Conservation (phyloP, 1,139 yeast species). For the Hyphopichia khmerensis region DNA sequence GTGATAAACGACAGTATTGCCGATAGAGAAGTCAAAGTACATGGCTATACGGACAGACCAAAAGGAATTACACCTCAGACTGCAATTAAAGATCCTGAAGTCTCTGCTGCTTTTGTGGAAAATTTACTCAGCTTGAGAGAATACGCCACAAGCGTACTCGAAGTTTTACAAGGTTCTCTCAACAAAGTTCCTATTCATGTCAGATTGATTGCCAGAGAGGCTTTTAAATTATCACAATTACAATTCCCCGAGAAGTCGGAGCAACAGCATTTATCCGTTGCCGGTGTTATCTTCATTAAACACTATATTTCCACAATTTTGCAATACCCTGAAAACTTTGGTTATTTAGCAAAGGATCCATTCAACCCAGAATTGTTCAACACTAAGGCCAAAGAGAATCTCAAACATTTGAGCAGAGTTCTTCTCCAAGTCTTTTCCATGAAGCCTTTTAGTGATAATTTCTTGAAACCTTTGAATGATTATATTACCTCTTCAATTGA, state of each 20-base stretch:
- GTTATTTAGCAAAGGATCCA: slow-evolving; percentile 32
- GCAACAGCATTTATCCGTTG: slow-evolving; percentile 58
- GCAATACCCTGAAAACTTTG: slow-evolving; percentile 67
- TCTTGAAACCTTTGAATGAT: slow-evolving; percentile 78
- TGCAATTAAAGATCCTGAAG: slow-evolving; percentile 78
- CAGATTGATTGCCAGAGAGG: slow-evolving; percentile 41
- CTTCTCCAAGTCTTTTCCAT: slow-evolving; percentile 65
- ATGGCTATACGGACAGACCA: slow-evolving; percentile 35
- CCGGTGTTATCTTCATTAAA: slow-evolving; percentile 66
- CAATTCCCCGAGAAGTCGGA: slow-evolving; percentile 54
- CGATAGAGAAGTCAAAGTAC: slow-evolving; percentile 47
- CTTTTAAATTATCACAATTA: slow-evolving; percentile 32
- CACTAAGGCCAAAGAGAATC: slow-evolving; percentile 42
- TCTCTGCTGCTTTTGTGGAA: slow-evolving; percentile 64
- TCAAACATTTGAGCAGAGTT: slow-evolving; percentile 58
- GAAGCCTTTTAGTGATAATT: slow-evolving; percentile 69
- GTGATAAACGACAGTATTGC: slow-evolving; percentile 52
- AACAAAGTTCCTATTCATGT: slow-evolving; percentile 60
- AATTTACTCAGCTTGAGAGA: slow-evolving; percentile 80
- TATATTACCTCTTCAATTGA: slow-evolving; percentile 55
- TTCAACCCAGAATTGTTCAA: slow-evolving; percentile 28
- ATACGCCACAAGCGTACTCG: slow-evolving; percentile 55
- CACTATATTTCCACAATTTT: slow-evolving; percentile 68
- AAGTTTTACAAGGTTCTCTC: slow-evolving; percentile 39
- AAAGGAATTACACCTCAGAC: slow-evolving; percentile 49